Evolutionary conservation across 371 early-diverging fungal genomes (phyloP), one percentile per base, ranked within the genome.

Genomic region (Mucor sp.): DNA sequence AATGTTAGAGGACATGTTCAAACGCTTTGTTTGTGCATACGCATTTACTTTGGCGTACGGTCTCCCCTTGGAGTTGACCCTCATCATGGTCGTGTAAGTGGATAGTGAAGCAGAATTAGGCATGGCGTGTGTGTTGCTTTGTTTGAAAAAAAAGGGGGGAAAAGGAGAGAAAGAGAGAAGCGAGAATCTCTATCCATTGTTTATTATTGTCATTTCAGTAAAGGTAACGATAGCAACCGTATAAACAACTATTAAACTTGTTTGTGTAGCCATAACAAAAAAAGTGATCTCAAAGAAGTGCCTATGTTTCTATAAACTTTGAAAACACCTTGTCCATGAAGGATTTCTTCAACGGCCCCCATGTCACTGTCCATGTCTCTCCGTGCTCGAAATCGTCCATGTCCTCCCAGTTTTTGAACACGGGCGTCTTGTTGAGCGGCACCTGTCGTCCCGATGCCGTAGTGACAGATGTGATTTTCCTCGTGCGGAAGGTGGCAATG

Each of bases 401-500:
- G 27, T 66, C 67, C 27, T 53, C 47, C 69, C 69, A 73, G 19
- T 55, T 33, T 15, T 35, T 55, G 48, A 73, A 73, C 17, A 81
- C 64, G 6, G 76, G 81, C 14, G 70, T 55, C 44, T 75, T 60
- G 56, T 79, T 76, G 12, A 79, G 39, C 2, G 74, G 68, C 5
- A 82, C 48, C 9, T 64, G 60, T 17, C 78, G 65, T 6, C 82
- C 82, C 5, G 75, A 67, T 14, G 76, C 71, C 2, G 74, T 77
- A 2, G 72, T 72, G 32, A 79, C 71, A 1, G 67, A 60, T n/a
- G 71, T n/a, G 9, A 79, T 68, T 23, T 75, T 77, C 19, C 70
- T 64, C 12, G 82, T 79, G 9, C 72, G 68, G 41, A 79, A 78
- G 0, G 76, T 76, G 8, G 80, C 80, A 50, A 79, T 71, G 0